phyloP scores from a whole-genome alignment of 2,329 filamentous ascomycete genomes.

The Mycosphaerella sp. region DNA sequence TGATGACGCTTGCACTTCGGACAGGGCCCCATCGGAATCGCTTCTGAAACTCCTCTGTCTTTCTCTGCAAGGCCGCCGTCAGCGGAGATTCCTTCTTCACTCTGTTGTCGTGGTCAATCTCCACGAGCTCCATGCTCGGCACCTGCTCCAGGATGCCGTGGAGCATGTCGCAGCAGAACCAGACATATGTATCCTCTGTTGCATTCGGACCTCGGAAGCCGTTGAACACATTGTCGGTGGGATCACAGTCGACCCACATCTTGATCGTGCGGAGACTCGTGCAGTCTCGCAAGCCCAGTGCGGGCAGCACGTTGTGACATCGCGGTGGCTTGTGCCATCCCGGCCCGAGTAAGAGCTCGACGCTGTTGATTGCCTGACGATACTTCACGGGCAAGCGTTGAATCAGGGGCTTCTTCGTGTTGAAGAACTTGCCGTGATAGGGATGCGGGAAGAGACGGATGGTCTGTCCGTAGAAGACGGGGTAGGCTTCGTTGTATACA shows the following conservation, averaged over 20 bases:
- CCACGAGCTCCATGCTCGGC: slow-evolving; percentile 51
- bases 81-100: slow-evolving; percentile 61
- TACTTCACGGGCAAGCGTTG: slow-evolving; percentile 57
- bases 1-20: slow-evolving; percentile 50
- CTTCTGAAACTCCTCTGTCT: slow-evolving; percentile 45
- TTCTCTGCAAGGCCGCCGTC: slow-evolving; percentile 54
- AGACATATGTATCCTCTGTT: slow-evolving; percentile 62
- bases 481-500: slow-evolving; percentile 57
- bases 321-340: slow-evolving; percentile 65
- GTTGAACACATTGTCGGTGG: slow-evolving; percentile 56
- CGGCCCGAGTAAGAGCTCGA: slow-evolving; percentile 66
- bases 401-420: slow-evolving; percentile 65
- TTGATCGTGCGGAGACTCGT: slow-evolving; percentile 52
- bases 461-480: slow-evolving; percentile 59
- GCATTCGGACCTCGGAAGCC: slow-evolving; percentile 53
- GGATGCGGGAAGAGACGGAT: slow-evolving; percentile 63
- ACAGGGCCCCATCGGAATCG: slow-evolving; percentile 61
- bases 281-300: slow-evolving; percentile 59
- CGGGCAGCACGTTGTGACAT: slow-evolving; percentile 61
- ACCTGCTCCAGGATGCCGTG: slow-evolving; percentile 51
- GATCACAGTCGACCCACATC: slow-evolving; percentile 67
- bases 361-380: slow-evolving; percentile 53
- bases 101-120: slow-evolving; percentile 63
- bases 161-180: slow-evolving; percentile 56
- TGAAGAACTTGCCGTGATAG: slow-evolving; percentile 59